Base-by-base conservation (phyloP, 1,284 basidiomycete genomes). In the Cryptococcus jaspeensis region DNA sequence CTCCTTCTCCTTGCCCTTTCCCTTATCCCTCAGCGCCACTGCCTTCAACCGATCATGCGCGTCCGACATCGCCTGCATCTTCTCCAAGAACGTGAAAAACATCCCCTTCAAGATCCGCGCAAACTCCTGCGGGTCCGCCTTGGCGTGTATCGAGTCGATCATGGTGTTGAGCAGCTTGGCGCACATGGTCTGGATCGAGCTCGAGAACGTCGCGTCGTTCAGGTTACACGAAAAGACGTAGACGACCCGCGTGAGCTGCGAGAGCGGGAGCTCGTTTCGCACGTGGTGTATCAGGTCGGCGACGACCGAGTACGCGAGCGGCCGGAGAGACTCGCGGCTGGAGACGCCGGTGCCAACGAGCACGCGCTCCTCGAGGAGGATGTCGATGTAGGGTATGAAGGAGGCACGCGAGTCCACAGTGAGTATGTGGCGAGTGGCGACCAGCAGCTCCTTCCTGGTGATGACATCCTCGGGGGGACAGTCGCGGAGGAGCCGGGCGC, bases 231-330 rank as follows among this genome's bases (percentile, higher is more conserved):
- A 88, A 72, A 92, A 97, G 59, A 92, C 85, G 65, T 89, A 85
- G 32, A 95, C 86, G 60, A 96, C 85, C 9, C 86, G 85, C 15
- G 85, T 83, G 23, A 99, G 81, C 73, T 98, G 94, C 16, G 83
- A 78, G 5, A 88, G 81, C 1, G 85, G 85, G 22, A 99, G 85
- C 42, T 99, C 94, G 51, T 82, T 83, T 51, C 92, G 87, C 53
- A 95, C 84, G 71, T 97, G 92, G 72, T 97, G 93, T 55, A 98
- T 87, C 20, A 99, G 82, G 74, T 99, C 96, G 40, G 93, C 92
- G 1, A 97, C 85, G 61, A 92, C 89, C 61, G 87, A 89, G 76
- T 92, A 95, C 2, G 91, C 89, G 35, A 87, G 83, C 1, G 90
- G 85, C 54, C 92, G 82, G 38, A 96, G 80, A 38, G 87, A 86